phyloP scores from a whole-genome alignment of 352 stramenopile genomes.

The Pythium vanterpoolii region DNA sequence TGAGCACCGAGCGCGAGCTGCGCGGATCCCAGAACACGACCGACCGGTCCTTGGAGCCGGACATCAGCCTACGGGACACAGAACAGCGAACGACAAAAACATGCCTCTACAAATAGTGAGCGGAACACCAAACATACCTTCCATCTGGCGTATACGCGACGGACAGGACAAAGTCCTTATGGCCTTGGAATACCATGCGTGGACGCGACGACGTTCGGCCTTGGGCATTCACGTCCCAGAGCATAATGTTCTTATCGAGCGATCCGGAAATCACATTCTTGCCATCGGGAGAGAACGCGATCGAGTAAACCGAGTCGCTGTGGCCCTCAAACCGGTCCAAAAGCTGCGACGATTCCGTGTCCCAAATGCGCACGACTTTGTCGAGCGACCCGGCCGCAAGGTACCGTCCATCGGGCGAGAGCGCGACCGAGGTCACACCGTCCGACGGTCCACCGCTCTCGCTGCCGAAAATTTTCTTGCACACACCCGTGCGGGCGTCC shows the following conservation, averaged over 20 bases:
- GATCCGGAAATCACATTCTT: conserved; percentile 87
- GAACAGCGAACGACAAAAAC: not conserved
- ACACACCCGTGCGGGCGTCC: conserved; percentile 78
- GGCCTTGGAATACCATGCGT: conserved; percentile 85
- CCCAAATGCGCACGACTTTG: conserved; percentile 86
- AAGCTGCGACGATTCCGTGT: conserved; percentile 77
- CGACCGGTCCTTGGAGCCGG: conserved; percentile 81
- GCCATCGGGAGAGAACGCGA: conserved; percentile 82
- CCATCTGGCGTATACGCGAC: conserved; percentile 86
- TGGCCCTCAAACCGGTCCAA: conserved; percentile 81
- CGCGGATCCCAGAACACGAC: conserved; percentile 87
- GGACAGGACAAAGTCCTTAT: conserved; percentile 87
- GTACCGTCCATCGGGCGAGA: conserved; percentile 74
- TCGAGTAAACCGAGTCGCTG: conserved; percentile 86
- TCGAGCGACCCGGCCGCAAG: conserved; percentile 78
- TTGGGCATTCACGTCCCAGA: conserved; percentile 81
- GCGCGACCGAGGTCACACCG: conserved; percentile 75
- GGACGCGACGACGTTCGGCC: conserved; percentile 75
- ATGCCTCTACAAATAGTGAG: not conserved
- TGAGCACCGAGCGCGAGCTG: conserved; percentile 78
- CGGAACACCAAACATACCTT: conserved; percentile 43
- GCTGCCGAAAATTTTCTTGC: conserved; percentile 83
- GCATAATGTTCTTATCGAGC: conserved; percentile 84
- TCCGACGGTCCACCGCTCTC: conserved; percentile 77
- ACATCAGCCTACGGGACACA: conserved; percentile 77